Conservation (phyloP, 345 rosid genomes). For the Rubroshorea leprosula region DNA sequence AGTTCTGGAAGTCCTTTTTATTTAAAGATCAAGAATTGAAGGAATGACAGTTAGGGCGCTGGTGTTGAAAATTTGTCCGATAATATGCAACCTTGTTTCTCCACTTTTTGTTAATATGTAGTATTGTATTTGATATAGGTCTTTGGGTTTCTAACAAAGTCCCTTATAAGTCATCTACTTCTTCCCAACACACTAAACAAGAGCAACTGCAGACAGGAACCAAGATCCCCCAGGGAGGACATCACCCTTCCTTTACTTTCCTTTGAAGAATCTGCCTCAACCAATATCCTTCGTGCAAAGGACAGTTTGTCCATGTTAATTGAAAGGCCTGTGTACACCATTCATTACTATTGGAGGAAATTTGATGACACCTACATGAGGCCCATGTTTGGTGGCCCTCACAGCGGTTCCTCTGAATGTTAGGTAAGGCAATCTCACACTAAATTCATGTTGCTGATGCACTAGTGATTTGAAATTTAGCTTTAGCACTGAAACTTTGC, state of each 20-base stretch:
- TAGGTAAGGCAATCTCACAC: slow-evolving; percentile 16
- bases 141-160: slow-evolving; percentile 82
- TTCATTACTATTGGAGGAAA: slow-evolving; percentile 82
- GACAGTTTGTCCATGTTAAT: slow-evolving; percentile 67
- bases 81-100: neutral
- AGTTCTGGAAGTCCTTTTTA: neutral
- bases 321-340: slow-evolving; percentile 70
- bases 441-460: neutral
- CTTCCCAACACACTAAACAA: slow-evolving; percentile 28
- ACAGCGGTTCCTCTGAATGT: slow-evolving; percentile 32
- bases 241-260: slow-evolving; percentile 58
- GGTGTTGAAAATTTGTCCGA: neutral
- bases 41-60: neutral
- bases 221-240: slow-evolving; percentile 49
- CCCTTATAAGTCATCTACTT: slow-evolving; percentile 50
- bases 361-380: slow-evolving; percentile 82
- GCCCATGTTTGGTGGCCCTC: slow-evolving; percentile 80
- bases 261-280: slow-evolving; percentile 53
- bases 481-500: too few species aligned
- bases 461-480: neutral
- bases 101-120: neutral
- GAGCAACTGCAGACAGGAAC: slow-evolving; percentile 14
- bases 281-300: slow-evolving; percentile 65
- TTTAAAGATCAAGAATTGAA: neutral
- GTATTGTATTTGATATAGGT: slow-evolving; percentile 40